A percentile compares a stretch with the other conserved stretches of the same genome.
These are phyloP conservation scores for Chaetothyriales sp. DNA, from an alignment of 2,329 filamentous ascomycete species.

Conservation along the genomic window DNA sequence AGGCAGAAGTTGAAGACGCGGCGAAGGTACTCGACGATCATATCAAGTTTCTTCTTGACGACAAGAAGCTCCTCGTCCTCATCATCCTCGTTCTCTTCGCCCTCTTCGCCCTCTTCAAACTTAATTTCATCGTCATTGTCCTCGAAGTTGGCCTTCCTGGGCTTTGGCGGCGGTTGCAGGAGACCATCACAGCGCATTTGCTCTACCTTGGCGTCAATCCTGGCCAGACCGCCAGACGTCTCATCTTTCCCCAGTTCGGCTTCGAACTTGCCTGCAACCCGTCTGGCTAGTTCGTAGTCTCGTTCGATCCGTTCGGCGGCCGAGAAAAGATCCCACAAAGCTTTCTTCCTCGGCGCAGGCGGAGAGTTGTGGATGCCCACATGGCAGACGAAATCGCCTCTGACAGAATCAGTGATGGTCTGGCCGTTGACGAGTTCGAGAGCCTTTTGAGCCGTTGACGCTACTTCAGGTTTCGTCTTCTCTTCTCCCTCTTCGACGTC, in stretches of 20 bases:
- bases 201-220: constrained; percentile 77
- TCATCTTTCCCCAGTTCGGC: constrained; percentile 55
- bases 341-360: constrained; percentile 76
- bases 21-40: constrained; percentile 90
- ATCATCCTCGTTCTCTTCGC: constrained; percentile 68
- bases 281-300: constrained; percentile 69
- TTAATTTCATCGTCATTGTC: constrained; percentile 34
- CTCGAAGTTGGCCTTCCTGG: constrained; percentile 39
- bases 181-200: constrained; percentile 62
- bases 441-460: constrained; percentile 62
- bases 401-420: constrained; percentile 84
- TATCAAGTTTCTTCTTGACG: constrained; percentile 93
- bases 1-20: constrained; percentile 98
- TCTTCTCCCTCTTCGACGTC: constrained; percentile 54
- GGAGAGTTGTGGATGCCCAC: constrained; percentile 92
- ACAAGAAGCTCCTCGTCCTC: constrained; percentile 80
- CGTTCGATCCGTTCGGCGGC: constrained; percentile 85
- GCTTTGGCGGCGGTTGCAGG: constrained; percentile 50
- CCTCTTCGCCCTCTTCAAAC: constrained; percentile 59
- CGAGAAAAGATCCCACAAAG: constrained; percentile 91
- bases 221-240: constrained; percentile 60
- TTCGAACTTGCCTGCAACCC: constrained; percentile 74
- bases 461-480: constrained; percentile 19
- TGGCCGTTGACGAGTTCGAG: constrained; percentile 94
- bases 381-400: constrained; percentile 93